These are phyloP conservation scores for Panicum hallii DNA, from an alignment of 202 grass and related monocot genomes.

Conservation along the genomic window DNA sequence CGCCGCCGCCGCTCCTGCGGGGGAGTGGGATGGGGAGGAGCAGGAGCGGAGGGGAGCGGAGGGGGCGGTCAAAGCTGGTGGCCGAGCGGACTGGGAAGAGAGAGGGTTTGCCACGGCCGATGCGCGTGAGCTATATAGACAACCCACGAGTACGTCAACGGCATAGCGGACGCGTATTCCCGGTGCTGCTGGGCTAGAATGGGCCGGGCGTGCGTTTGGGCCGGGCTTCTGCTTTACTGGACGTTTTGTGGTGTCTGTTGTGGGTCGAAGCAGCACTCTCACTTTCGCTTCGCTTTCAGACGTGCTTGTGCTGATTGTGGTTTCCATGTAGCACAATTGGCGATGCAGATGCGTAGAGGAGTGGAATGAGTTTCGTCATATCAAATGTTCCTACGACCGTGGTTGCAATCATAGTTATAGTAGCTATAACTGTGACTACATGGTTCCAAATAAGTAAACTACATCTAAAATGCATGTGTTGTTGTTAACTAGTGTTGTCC, in stretches of 20 bases:
- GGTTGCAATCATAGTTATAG: no score
- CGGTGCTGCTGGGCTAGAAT: neutral
- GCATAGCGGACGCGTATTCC: conserved; percentile 24
- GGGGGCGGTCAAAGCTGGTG: conserved; percentile 52
- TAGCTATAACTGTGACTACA: no score
- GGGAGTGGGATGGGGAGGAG: conserved; percentile 28
- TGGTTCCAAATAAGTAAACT: no score
- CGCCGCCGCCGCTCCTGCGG: conserved; percentile 33
- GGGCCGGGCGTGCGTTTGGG: neutral
- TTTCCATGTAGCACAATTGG: neutral
- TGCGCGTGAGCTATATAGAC: conserved; percentile 37
- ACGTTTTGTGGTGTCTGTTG: neutral
- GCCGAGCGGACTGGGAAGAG: conserved; percentile 31
- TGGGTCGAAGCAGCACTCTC: neutral
- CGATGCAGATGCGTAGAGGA: no score
- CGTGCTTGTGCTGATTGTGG: neutral
- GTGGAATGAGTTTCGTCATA: no score
- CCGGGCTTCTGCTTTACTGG: neutral
- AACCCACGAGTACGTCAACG: neutral
- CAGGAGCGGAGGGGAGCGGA: conserved; percentile 31
- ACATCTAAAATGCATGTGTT: no score
- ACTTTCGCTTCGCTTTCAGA: neutral
- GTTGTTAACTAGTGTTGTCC: no score
- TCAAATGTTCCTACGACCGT: no score
- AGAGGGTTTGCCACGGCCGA: conserved; percentile 38